Conservation (phyloP, 192 early-diverging fungal species). For the Linnemannia hyalina region DNA sequence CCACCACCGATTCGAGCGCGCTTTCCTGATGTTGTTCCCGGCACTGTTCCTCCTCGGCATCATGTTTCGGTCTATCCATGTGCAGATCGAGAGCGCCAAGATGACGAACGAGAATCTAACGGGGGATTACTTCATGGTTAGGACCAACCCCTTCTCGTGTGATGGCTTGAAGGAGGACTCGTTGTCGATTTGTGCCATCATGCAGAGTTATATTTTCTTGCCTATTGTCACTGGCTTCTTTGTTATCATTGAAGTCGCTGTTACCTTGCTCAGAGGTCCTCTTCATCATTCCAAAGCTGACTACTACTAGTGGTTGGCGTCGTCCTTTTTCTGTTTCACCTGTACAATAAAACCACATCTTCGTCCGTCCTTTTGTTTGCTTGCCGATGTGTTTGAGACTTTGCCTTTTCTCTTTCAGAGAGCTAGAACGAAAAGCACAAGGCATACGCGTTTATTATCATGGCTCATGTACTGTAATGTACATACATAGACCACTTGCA, state of each 20-base stretch:
- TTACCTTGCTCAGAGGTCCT: neutral
- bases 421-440: too few relatives aligned
- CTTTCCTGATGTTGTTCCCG: neutral
- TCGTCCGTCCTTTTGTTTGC: too few relatives aligned
- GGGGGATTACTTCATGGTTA: neutral
- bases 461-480: too few relatives aligned
- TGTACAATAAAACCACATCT: too few relatives aligned
- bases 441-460: too few relatives aligned
- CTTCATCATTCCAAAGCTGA: neutral
- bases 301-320: too few relatives aligned
- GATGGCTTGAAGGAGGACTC: neutral
- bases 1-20: neutral
- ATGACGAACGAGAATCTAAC: neutral
- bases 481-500: too few relatives aligned
- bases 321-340: too few relatives aligned
- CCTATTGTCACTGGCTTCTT: neutral
- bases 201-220: neutral
- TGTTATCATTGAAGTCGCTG: neutral
- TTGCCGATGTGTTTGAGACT: too few relatives aligned
- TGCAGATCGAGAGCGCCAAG: neutral
- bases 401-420: too few relatives aligned
- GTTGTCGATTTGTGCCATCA: neutral
- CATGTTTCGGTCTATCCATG: neutral
- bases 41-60: neutral
- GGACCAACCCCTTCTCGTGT: neutral